Base-by-base conservation (phyloP, 768 basidiomycete genomes). In the Lyophyllum semitale region DNA sequence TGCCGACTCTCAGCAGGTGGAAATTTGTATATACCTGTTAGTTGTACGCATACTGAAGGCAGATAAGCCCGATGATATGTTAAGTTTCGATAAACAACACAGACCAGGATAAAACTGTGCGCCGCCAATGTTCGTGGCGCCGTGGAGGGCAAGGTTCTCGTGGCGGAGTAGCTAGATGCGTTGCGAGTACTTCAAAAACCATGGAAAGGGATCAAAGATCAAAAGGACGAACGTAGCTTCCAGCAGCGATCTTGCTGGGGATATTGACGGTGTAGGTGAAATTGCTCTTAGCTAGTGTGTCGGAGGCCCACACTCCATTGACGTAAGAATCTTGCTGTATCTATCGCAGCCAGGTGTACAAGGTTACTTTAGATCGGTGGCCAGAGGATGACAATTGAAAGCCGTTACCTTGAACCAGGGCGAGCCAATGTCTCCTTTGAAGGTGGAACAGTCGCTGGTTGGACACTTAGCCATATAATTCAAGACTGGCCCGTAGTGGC, bases 401-500 rank as follows among this genome's bases (percentile, higher is more conserved):
- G 12, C 0, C 2, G 5, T 38, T 59, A 69, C 72, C 71, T 75
- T 75, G 62, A 75, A 72, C 73, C 73, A 75, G 17, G 73, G 72
- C 6, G 72, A 64, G 2, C 73, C 73, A 13, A 63, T 63, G 48
- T 75, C 72, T 18, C 65, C 73, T 55, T 73, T 74, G 54, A 56
- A 73, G 20, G 64, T 64, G 11, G 70, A 75, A 50, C 73, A 75
- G 44, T 68, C 68, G 15, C 63, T 62, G 6, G 69, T 61, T 17
- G 69, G 62, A 60, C 73, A 75, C 57, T 68, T 72, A 9, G 73
- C 73, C 70, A 75, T 73, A 51, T 74, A 75, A 59, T 75, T 72
- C 13, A 74, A 56, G 33, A 75, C 70, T n/a, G 73, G 73, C 8
- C 73, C 73, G 42, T 60, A 74, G 53, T 75, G 73, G 4, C 73